Evolutionary conservation across 345 rosid species (phyloP).

Genomic region (Corchorus olitorius): DNA sequence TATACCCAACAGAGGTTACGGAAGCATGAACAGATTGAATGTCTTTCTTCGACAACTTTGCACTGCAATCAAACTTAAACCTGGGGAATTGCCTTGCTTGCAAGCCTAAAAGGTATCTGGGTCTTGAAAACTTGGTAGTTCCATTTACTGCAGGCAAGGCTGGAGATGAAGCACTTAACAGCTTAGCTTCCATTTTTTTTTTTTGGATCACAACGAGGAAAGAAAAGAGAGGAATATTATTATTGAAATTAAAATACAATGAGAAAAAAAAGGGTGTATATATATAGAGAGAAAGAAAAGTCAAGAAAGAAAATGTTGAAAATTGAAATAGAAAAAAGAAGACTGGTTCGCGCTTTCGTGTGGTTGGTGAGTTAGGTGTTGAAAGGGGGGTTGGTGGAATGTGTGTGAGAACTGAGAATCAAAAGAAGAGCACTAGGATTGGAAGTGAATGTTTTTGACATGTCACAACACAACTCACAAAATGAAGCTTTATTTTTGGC

Average conservation of each 20-base stretch:
- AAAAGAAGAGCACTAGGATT: too few species aligned
- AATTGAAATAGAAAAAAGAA: neutral
- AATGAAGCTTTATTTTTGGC: too few species aligned
- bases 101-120: slow-evolving; percentile 24
- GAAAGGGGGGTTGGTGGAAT: neutral
- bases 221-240: neutral
- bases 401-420: neutral
- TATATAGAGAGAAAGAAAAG: neutral
- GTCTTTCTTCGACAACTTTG: slow-evolving; percentile 37
- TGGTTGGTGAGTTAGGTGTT: slow-evolving; percentile 17
- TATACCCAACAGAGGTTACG: slow-evolving; percentile 51
- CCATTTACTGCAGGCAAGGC: slow-evolving; percentile 29
- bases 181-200: slow-evolving; percentile 69
- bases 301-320: too few species aligned
- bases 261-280: neutral
- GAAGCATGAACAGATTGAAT: slow-evolving; percentile 39
- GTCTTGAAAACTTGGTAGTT: slow-evolving; percentile 24
- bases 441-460: too few species aligned
- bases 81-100: slow-evolving; percentile 15
- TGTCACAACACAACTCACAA: too few species aligned
- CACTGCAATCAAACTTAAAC: slow-evolving; percentile 23
- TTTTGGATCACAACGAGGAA: slow-evolving; percentile 26
- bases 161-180: slow-evolving; percentile 40
- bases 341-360: neutral
- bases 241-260: neutral